Evolutionary conservation across 176 grass and related monocot species (phyloP), one percentile per base, ranked within the genome.

Genomic region (Oryza punctata): DNA sequence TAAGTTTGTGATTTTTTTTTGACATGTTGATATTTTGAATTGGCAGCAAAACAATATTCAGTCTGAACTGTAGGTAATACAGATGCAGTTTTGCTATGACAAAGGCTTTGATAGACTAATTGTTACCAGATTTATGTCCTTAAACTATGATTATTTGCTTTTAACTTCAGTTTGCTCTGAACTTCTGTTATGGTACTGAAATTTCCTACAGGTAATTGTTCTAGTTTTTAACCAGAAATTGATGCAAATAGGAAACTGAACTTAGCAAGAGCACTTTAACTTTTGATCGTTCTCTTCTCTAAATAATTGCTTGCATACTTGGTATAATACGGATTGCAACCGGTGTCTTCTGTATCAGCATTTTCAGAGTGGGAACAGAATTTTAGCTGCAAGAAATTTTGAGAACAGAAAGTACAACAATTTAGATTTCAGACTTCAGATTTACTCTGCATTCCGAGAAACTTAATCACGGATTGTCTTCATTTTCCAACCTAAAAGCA

Each of bases 291-390:
- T 65, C 16, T 66, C 45, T 30, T 67, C 16, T 67, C 63, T 49
- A 67, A 41, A 49, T 24, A 23, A 45, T n/a, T 28, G 33, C 40
- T 45, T 49, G 19, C 60, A 33, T 82, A 82, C 80, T 82, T 64
- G 70, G n/a, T n/a, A 16, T 45, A 38, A 81, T 5, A 10, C 13
- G 10, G 70, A 64, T 84, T 18, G 45, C 32, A 69, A 76, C 38
- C 16, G 6, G 18, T 23, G 46, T 41, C 12, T 12, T 77, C 18
- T 6, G 16, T 59, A 10, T 28, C 15, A 65, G 26, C 11, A 46
- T 82, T 82, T 73, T 64, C 33, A 46, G 32, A 74, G 70, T 24
- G 18, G 6, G 24, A 18, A 77, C 64, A 7, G 10, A 68, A n/a
- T 76, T 76, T 54, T 24, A 29, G 29, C 45, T 69, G 72, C 61